Evolutionary conservation across 1,139 yeast genomes (phyloP).

Genomic region (Torulaspora pretoriensis): DNA sequence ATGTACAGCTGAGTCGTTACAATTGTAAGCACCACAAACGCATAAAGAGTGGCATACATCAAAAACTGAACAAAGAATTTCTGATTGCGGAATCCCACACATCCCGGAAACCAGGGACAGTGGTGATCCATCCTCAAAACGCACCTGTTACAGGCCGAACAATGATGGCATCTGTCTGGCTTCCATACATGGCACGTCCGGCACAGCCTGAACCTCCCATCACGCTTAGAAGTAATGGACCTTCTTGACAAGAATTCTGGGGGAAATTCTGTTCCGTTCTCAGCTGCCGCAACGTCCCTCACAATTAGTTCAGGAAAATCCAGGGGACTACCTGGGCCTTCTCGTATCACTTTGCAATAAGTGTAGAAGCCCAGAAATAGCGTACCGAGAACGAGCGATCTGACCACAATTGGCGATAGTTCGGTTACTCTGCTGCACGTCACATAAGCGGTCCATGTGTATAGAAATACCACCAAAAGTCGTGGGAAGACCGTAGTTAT

Average conservation of each 20-base stretch:
- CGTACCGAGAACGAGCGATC: slow-evolving; percentile 8
- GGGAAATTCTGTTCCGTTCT: slow-evolving; percentile 37
- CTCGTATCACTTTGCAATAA: slow-evolving; percentile 50
- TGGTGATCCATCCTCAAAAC: slow-evolving; percentile 82
- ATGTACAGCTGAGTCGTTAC: slow-evolving; percentile 44
- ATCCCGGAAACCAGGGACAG: slow-evolving; percentile 94
- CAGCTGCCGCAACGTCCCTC: slow-evolving; percentile 29
- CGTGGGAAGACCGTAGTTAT: slow-evolving; percentile 25
- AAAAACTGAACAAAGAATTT: slow-evolving; percentile 76
- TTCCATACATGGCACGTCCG: slow-evolving; percentile 79
- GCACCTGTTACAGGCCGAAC: slow-evolving; percentile 68
- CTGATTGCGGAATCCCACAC: slow-evolving; percentile 81
- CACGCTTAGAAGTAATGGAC: slow-evolving; percentile 41
- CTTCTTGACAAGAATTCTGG: slow-evolving; percentile 38
- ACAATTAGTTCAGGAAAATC: slow-evolving; percentile 44
- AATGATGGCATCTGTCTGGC: slow-evolving; percentile 92
- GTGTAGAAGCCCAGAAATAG: slow-evolving; percentile 36
- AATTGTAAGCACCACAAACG: slow-evolving; percentile 41
- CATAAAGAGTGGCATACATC: slow-evolving; percentile 50
- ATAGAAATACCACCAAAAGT: slow-evolving; percentile 21
- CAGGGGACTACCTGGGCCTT: slow-evolving; percentile 64
- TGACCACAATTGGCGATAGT: slow-evolving; percentile 12
- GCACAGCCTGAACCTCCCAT: slow-evolving; percentile 55
- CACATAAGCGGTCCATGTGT: slow-evolving; percentile 24
- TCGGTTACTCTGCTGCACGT: slow-evolving; percentile 18